Conservation (phyloP, 257 asterid genomes). For the Cruciata laevipes region DNA sequence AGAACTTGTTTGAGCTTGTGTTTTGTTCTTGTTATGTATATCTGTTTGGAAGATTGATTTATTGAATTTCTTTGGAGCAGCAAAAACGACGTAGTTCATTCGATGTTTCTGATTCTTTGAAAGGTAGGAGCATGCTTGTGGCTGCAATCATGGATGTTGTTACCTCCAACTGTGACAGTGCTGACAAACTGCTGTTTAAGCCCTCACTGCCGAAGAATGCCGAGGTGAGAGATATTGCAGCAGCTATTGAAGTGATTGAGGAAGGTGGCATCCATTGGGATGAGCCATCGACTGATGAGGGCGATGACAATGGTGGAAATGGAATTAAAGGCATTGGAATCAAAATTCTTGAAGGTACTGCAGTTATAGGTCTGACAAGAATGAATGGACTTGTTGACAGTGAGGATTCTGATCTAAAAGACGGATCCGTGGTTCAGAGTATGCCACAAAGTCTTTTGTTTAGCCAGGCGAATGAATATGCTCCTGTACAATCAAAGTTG, state of each 20-base stretch:
- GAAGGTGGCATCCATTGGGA: slow-evolving; percentile 95
- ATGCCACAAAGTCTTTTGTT: slow-evolving; percentile 35
- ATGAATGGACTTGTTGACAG: slow-evolving; percentile 44
- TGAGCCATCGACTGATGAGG: slow-evolving; percentile 56
- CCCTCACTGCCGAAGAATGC: slow-evolving; percentile 78
- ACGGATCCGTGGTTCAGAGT: slow-evolving; percentile 21
- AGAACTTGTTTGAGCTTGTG: background rate
- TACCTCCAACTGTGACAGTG: slow-evolving; percentile 75
- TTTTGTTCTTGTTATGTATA: background rate
- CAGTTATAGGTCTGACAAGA: slow-evolving; percentile 81
- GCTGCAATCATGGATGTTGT: slow-evolving; percentile 97
- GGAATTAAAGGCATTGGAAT: slow-evolving; percentile 93
- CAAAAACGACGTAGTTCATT: slow-evolving; percentile 66
- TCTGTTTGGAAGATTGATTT: slow-evolving; percentile 30
- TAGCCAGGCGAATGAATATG: slow-evolving; percentile 43
- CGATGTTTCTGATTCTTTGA: slow-evolving; percentile 59
- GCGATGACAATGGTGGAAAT: slow-evolving; percentile 59
- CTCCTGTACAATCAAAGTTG: slow-evolving; percentile 35
- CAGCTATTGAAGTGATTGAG: slow-evolving; percentile 90
- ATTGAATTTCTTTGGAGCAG: slow-evolving; percentile 55
- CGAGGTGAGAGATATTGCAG: slow-evolving; percentile 87
- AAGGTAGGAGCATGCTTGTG: slow-evolving; percentile 99
- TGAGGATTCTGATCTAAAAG: slow-evolving; percentile 41
- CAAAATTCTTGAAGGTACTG: slow-evolving; percentile 92
- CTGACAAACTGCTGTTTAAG: slow-evolving; percentile 50